Base-by-base conservation (phyloP, 1,284 basidiomycete species). In the Somion occarium region DNA sequence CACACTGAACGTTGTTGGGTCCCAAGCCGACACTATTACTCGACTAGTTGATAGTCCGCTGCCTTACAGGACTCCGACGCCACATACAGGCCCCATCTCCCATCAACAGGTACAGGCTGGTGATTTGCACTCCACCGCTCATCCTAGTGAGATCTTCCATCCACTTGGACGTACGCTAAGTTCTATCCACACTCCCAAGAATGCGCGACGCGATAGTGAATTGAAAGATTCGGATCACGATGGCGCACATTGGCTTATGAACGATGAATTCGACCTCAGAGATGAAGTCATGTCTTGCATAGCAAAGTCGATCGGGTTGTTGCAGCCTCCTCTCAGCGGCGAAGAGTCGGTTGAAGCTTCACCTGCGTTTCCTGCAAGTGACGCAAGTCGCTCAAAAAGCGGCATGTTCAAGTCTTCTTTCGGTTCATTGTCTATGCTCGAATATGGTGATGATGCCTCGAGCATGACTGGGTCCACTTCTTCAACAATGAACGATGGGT, bases 231-330 rank as follows among this genome's bases (percentile, higher is more conserved):
- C 57, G 12, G 51, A 52, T 24, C 38, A 38, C 52, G 55, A 55
- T 49, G 50, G 57, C 9, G 59, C 64, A 1, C 48, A 53, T 20
- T 65, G 58, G 46, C 45, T 71, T 27, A 56, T 68, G 13, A 66
- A 65, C 1, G 80, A 82, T 20, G 83, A 88, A 39, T 95, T 97
- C 62, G 91, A 98, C 62, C 79, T 99, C 34, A 84, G 91, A 41
- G 91, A 93, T 57, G 93, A 92, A 56, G 93, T 99, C 27, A 94
- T 99, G 89, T 88, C 89, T 3, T 97, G 93, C 69, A 97, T 99
- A 53, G 94, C 95, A 1, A 96, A 95, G 66, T 97, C 93, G 3
- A 98, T 99, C 51, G 96, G 96, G 2, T 77, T 99, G 11, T 74
- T 91, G n/a, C 95, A 97, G 58, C 87, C 92, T 5, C 80, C 85